A percentile compares a stretch with the other conserved stretches of the same genome.
Conservation (phyloP, 1,284 basidiomycete species). For the Waitea zeae region DNA sequence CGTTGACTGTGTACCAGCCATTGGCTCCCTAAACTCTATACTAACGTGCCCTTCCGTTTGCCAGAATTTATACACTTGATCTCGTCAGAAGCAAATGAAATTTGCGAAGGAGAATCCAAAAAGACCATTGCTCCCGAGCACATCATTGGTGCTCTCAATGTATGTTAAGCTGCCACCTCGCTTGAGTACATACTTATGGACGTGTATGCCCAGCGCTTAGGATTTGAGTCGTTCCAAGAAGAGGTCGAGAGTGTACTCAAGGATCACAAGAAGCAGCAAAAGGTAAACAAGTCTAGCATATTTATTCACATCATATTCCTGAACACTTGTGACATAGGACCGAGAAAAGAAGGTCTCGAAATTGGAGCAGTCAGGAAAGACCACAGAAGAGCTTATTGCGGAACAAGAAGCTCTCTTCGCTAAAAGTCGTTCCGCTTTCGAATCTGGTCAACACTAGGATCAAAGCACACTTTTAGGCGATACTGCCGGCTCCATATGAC, state of each 20-base stretch:
- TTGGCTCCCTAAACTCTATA: neutral
- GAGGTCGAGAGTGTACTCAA: slow-evolving; percentile 88
- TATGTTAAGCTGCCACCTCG: slow-evolving; percentile 21
- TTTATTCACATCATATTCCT: slow-evolving; percentile 2
- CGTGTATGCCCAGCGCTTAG: slow-evolving; percentile 43
- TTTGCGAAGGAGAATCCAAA: slow-evolving; percentile 96
- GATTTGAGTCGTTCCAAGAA: slow-evolving; percentile 75
- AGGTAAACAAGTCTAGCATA: slow-evolving; percentile 34
- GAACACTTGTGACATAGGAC: slow-evolving; percentile 29
- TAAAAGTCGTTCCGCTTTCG: slow-evolving; percentile 63
- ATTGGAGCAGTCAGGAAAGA: slow-evolving; percentile 80
- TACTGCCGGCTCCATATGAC: too few relatives aligned
- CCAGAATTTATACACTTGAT: slow-evolving; percentile 96
- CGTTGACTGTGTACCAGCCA: neutral
- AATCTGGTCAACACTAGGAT: slow-evolving; percentile 18
- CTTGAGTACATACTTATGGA: slow-evolving; percentile 3
- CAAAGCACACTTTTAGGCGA: too few relatives aligned
- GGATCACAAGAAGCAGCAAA: slow-evolving; percentile 92
- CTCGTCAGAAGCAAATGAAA: slow-evolving; percentile 94
- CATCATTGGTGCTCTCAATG: slow-evolving; percentile 84
- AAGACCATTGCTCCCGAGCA: slow-evolving; percentile 99
- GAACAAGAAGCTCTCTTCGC: slow-evolving; percentile 89
- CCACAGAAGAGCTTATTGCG: slow-evolving; percentile 77
- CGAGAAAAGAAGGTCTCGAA: slow-evolving; percentile 81
- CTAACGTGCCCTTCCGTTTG: slow-evolving; percentile 1